Evolutionary conservation across 805 yeast species (phyloP).

Genomic region (Kluyveromyces aestuarii): DNA sequence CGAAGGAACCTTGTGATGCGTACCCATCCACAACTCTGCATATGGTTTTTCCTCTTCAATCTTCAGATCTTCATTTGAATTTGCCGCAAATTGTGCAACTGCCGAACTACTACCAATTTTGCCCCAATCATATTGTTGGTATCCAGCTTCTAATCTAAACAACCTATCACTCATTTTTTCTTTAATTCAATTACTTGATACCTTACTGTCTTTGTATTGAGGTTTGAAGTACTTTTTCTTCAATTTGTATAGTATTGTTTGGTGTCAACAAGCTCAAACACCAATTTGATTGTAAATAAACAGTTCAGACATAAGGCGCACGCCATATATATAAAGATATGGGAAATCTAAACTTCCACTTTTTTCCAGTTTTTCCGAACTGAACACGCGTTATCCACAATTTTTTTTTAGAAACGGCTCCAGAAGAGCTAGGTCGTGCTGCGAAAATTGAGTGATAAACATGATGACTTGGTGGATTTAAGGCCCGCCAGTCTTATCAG

Average conservation of each 20-base stretch:
- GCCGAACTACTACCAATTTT: slow-evolving; percentile 77
- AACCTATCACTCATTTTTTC: slow-evolving; percentile 25
- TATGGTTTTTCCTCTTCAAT: slow-evolving; percentile 77
- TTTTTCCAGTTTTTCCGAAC: background rate
- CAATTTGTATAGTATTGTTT: no score
- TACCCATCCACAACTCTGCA: slow-evolving; percentile 99
- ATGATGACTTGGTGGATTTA: no score
- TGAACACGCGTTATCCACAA: background rate
- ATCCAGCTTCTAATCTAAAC: slow-evolving; percentile 40
- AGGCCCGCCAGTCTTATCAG: no score
- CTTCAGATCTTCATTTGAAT: slow-evolving; percentile 50
- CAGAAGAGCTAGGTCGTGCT: background rate
- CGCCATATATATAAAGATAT: background rate
- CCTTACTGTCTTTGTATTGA: background rate
- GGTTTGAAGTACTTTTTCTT: no score
- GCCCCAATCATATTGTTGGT: slow-evolving; percentile 82
- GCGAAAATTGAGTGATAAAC: background rate
- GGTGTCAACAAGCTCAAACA: no score
- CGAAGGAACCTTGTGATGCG: slow-evolving; percentile 90
- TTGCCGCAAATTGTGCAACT: slow-evolving; percentile 79
- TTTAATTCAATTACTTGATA: background rate
- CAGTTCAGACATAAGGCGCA: background rate
- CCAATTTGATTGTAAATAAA: background rate
- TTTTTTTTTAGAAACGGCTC: background rate
- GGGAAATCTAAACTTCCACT: background rate